phyloP scores from a whole-genome alignment of 768 basidiomycete species.

The Pisolithus albus region DNA sequence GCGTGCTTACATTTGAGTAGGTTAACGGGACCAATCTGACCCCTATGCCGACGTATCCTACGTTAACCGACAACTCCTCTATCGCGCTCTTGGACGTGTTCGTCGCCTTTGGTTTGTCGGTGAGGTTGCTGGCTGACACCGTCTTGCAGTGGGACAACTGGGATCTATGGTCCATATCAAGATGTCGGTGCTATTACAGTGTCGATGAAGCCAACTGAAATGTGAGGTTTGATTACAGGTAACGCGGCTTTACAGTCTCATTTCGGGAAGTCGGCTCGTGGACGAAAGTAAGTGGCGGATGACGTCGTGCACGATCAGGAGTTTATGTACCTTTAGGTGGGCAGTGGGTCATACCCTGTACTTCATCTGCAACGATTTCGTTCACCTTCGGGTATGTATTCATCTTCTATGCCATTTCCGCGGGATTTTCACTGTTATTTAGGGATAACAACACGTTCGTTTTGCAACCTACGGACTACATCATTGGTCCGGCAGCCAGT shows the following conservation, averaged over 20 bases:
- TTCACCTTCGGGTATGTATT: conserved; percentile 64
- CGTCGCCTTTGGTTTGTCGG: conserved; percentile 19
- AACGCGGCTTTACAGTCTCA: conserved; percentile 51
- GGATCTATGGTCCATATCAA: conserved; percentile 71
- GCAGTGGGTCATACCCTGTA: conserved; percentile 73
- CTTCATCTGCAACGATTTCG: conserved; percentile 48
- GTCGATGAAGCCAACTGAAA: neutral
- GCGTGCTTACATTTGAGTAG: conserved; percentile 27
- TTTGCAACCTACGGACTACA: conserved; percentile 67
- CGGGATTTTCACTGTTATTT: neutral
- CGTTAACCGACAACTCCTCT: conserved; percentile 45
- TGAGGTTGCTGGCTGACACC: neutral
- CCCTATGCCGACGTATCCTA: conserved; percentile 60
- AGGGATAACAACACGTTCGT: conserved; percentile 39
- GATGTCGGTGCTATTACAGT: conserved; percentile 43
- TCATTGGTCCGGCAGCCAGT: conserved; percentile 62
- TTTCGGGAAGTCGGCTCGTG: conserved; percentile 63
- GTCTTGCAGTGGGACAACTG: conserved; percentile 53
- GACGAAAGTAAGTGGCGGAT: conserved; percentile 37
- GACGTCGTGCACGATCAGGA: neutral
- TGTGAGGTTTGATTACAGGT: conserved; percentile 40
- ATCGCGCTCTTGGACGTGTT: conserved; percentile 72
- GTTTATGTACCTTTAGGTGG: conserved; percentile 35
- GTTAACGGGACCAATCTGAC: conserved; percentile 48
- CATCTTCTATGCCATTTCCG: neutral